Conservation (phyloP, 2,329 filamentous ascomycete species). For the Botrytis pseudocinerea region DNA sequence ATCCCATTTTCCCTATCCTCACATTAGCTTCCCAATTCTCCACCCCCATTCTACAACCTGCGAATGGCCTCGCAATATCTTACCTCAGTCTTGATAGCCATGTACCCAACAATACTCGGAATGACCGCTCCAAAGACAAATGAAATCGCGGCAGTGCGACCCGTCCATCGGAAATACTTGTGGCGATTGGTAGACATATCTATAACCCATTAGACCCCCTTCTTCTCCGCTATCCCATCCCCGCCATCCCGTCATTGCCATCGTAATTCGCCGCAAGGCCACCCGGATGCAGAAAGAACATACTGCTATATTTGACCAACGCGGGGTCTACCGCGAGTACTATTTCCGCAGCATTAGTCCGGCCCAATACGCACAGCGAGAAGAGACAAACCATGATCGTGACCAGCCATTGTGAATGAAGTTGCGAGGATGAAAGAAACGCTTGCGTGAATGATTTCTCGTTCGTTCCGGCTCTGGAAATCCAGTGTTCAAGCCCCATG, state of each 20-base stretch:
- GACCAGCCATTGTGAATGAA: constrained; percentile 50
- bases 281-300: constrained; percentile 26
- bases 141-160: constrained; percentile 75
- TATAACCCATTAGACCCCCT: not conserved
- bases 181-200: constrained; percentile 82
- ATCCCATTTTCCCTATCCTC: constrained; percentile 75
- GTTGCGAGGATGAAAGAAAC: constrained; percentile 24
- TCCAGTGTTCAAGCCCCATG: not conserved
- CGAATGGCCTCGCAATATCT: constrained; percentile 46
- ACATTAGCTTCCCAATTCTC: constrained; percentile 30
- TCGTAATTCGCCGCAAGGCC: not conserved
- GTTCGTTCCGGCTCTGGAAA: not conserved
- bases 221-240: not conserved
- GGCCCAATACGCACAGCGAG: not conserved
- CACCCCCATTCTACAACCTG: not conserved
- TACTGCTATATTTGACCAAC: constrained; percentile 57
- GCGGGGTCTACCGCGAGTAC: constrained; percentile 47
- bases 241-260: not conserved
- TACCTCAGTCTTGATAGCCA: constrained; percentile 83
- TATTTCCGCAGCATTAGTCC: constrained; percentile 30
- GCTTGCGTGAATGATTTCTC: constrained; percentile 19
- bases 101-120: constrained; percentile 67
- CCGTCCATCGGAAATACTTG: constrained; percentile 95
- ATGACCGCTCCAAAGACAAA: constrained; percentile 75
- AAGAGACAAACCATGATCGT: constrained; percentile 46